Percentiles rank a stretch among this genome's conserved stretches.
phyloP scores from a whole-genome alignment of 306 rosid species.

The Inga oerstediana region DNA sequence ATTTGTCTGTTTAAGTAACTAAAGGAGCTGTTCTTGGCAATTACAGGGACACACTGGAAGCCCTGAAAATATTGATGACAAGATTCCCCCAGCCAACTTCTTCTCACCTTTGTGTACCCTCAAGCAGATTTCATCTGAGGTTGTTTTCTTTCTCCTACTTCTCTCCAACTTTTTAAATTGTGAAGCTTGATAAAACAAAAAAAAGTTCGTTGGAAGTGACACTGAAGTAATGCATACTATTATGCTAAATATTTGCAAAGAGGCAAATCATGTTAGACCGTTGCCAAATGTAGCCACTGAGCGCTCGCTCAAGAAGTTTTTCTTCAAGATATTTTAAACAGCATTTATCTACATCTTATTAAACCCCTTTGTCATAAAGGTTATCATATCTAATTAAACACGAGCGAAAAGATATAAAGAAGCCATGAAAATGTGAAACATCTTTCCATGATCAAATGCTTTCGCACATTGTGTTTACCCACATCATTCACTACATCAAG shows the following conservation, averaged over 20 bases:
- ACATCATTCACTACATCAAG: no score
- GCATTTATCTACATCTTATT: not conserved
- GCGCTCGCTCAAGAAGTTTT: not conserved
- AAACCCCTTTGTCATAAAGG: not conserved
- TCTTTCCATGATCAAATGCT: no score
- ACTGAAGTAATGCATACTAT: not conserved
- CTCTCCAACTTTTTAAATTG: not conserved
- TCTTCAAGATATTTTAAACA: not conserved
- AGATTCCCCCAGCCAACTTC: conserved; percentile 32
- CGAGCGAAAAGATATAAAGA: no score
- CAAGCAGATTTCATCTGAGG: conserved; percentile 43
- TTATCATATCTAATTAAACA: no score
- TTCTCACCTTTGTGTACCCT: conserved; percentile 44
- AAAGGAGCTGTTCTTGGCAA: not conserved
- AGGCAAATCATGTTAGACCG: not conserved
- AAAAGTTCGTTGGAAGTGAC: not conserved
- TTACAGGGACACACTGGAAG: conserved; percentile 42
- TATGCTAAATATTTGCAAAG: not conserved
- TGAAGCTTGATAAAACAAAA: not conserved
- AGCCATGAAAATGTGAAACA: no score
- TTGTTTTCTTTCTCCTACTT: not conserved
- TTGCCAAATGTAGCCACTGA: not conserved
- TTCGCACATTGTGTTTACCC: no score
- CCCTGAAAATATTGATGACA: conserved; percentile 30
- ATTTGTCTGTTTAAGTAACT: not conserved